Base-by-base conservation (phyloP, 352 stramenopile species). In the Phytophthora litchii region DNA sequence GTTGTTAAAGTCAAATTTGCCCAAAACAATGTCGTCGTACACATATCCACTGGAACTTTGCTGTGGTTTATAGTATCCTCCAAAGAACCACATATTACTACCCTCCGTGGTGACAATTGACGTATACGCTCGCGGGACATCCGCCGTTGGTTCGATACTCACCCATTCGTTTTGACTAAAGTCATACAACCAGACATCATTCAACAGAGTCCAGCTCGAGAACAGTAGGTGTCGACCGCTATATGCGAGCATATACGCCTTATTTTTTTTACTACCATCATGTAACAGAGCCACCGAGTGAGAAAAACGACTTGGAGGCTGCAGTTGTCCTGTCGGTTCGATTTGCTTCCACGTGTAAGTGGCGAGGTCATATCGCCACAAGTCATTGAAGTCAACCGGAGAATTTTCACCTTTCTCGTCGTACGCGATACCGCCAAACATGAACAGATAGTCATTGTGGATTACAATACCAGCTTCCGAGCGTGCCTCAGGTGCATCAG, bases 381-480 rank as follows among this genome's bases (percentile, higher is more conserved):
- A 58, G 43, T 91, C 79, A 35, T 78, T 80, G 50, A 73, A 82
- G 61, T 91, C 64, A 4, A 52, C 27, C 4, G 81, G 77, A 1
- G 71, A 16, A 2, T 69, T 52, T 25, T 67, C 54, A n/a, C 53
- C 64, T 21, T 56, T 52, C 16, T 76, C 69, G 23, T 89, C 80
- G 52, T 91, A 91, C 3, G 74, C 62, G 36, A 91, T 91, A 6
- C 82, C 82, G 8, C 82, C 82, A 45, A 86, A 91, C n/a, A 91
- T 64, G 57, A 78, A 75, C 21, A 91, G 63, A 42, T 72, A 60
- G 32, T 83, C 63, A 13, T 80, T 60, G 40, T 85, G 58, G 21
- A 84, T 63, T 2, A 87, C 78, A 0, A 73, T 49, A 0, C 71
- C 78, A 1, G 80, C 72, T 40, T 91, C 82, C 0, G 79, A 89